These are phyloP conservation scores for Yarrowia yakushimensis DNA, from an alignment of 805 yeast species.

Conservation along the genomic window DNA sequence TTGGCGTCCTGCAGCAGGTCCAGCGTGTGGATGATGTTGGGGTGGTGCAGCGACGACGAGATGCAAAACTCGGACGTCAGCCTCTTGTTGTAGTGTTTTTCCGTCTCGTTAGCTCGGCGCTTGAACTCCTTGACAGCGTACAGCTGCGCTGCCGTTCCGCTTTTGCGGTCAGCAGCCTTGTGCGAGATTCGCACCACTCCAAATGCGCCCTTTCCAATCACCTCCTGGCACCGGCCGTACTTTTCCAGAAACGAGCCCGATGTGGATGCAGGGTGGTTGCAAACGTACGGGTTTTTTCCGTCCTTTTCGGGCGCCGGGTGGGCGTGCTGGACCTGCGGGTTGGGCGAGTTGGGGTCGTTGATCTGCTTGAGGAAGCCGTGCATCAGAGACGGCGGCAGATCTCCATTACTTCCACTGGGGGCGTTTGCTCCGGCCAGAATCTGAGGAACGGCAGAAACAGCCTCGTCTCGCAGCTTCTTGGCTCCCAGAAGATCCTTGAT, in stretches of 20 bases:
- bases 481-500: constrained; percentile 26
- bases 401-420: background rate
- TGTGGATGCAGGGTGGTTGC: constrained; percentile 3
- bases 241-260: constrained; percentile 69
- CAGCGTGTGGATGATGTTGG: constrained; percentile 70
- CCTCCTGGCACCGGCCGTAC: constrained; percentile 93
- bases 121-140: constrained; percentile 79
- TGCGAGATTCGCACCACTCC: constrained; percentile 91
- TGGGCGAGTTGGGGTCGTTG: constrained; percentile 33
- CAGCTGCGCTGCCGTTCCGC: constrained; percentile 44
- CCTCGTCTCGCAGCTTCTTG: constrained; percentile 26
- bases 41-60: constrained; percentile 69
- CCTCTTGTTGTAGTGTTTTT: constrained; percentile 59
- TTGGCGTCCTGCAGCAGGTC: constrained; percentile 75
- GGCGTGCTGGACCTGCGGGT: constrained; percentile 26
- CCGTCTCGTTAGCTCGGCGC: constrained; percentile 55
- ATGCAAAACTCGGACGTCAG: constrained; percentile 89
- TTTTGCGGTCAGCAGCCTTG: constrained; percentile 42
- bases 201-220: constrained; percentile 89
- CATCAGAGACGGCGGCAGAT: constrained; percentile 22
- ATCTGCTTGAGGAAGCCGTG: constrained; percentile 27
- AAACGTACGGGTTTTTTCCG: constrained; percentile 23
- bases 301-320: constrained; percentile 18
- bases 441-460: constrained; percentile 24
- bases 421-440: constrained; percentile 11